Percentiles rank a stretch among this genome's conserved stretches.
These are phyloP conservation scores for Plenodomus biglobosus DNA, from an alignment of 2,329 filamentous ascomycete genomes.

Conservation along the genomic window DNA sequence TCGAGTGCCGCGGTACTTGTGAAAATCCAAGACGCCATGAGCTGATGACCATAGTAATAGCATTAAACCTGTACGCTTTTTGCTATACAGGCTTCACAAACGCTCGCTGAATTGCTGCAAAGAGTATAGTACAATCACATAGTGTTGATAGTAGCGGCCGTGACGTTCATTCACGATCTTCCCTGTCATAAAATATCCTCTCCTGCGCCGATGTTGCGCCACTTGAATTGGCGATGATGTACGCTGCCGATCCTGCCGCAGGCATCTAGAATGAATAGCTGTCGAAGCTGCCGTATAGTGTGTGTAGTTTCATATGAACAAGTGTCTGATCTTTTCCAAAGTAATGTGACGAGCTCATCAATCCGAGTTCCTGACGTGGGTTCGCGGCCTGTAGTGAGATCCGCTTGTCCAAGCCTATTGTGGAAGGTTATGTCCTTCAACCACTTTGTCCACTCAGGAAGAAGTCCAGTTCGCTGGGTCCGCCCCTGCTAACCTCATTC, in stretches of 20 bases:
- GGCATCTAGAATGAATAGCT: conserved; percentile 4
- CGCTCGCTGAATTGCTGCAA: conserved; percentile 8
- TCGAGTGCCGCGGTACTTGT: conserved; percentile 1
- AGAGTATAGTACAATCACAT: conserved; percentile 23
- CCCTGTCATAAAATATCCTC: conserved; percentile 8
- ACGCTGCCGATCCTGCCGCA: neutral
- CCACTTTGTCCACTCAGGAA: conserved; percentile 57
- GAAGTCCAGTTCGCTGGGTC: conserved; percentile 76
- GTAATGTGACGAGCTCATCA: conserved; percentile 1
- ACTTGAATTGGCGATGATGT: conserved; percentile 4
- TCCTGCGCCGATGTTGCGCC: conserved; percentile 13
- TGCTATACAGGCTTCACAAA: neutral
- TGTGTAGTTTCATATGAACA: conserved; percentile 15
- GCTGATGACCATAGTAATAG: conserved; percentile 1
- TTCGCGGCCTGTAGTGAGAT: conserved; percentile 1
- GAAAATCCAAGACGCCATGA: neutral
- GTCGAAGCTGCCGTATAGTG: conserved; percentile 13
- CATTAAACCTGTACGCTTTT: neutral
- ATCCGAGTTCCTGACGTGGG: conserved; percentile 4
- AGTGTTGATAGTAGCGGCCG: conserved; percentile 9
- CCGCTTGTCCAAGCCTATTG: neutral
- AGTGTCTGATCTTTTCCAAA: neutral
- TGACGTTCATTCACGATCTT: conserved; percentile 15
- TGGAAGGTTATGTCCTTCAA: conserved; percentile 15
- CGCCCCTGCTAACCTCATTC: conserved; percentile 70